Evolutionary conservation across 768 basidiomycete species (phyloP).

Genomic region (Suillus paluster): DNA sequence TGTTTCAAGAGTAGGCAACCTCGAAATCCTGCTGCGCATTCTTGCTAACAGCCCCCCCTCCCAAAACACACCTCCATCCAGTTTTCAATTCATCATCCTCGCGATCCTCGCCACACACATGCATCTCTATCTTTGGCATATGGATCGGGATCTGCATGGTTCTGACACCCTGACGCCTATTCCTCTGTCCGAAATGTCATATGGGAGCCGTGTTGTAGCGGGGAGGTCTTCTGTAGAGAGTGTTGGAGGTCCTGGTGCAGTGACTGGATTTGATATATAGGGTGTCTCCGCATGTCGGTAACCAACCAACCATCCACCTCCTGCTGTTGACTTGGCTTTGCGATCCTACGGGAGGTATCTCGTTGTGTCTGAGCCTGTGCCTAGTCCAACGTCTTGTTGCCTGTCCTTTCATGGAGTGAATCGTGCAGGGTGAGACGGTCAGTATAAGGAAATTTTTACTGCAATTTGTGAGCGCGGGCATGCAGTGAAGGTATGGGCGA

Average conservation of each 20-base stretch:
- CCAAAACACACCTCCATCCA: not conserved
- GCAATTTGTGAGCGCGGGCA: no score
- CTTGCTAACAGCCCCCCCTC: not conserved
- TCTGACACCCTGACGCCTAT: not conserved
- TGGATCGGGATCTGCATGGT: not conserved
- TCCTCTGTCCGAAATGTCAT: not conserved
- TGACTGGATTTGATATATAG: not conserved
- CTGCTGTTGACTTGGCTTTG: no score
- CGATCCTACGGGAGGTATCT: no score
- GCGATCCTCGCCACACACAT: not conserved
- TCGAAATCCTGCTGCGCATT: not conserved
- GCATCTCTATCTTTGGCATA: constrained; percentile 5
- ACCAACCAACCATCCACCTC: not conserved
- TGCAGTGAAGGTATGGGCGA: no score
- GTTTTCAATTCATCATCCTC: no score
- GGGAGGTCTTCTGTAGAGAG: not conserved
- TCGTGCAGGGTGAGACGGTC: no score
- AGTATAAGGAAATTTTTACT: not conserved
- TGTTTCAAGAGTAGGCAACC: not conserved
- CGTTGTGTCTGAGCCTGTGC: no score
- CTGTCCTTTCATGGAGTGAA: not conserved
- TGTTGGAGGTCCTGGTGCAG: not conserved
- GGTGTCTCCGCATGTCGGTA: not conserved
- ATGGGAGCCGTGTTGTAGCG: not conserved
- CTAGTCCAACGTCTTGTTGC: not conserved